phyloP scores from a whole-genome alignment of 2,329 filamentous ascomycete genomes.

The Diaporthe velutina region DNA sequence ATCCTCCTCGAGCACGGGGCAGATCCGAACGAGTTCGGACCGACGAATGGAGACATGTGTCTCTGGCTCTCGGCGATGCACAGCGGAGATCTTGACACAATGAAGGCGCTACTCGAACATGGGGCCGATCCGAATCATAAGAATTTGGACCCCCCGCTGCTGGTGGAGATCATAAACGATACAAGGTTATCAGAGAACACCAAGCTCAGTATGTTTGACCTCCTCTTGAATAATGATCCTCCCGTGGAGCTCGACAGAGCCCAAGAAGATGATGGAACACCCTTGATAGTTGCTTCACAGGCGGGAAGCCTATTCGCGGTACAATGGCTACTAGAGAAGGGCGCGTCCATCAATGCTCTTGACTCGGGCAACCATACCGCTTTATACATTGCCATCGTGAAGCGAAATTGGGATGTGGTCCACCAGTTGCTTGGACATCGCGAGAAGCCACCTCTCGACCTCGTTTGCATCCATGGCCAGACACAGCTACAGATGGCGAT shows the following conservation, averaged over 20 bases:
- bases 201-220: background rate
- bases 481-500: background rate
- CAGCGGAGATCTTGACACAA: background rate
- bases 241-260: background rate
- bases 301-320: background rate
- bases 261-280: background rate
- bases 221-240: background rate
- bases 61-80: background rate
- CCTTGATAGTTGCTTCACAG: background rate
- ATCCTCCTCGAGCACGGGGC: background rate
- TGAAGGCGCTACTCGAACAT: background rate
- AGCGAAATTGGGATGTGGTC: background rate
- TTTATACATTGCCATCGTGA: background rate
- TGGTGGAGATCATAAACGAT: background rate
- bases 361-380: background rate
- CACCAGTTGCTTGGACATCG: background rate
- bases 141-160: background rate
- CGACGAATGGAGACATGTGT: background rate
- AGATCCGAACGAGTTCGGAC: background rate
- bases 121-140: background rate
- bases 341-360: background rate
- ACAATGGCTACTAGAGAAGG: background rate
- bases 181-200: background rate
- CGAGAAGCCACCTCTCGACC: background rate
- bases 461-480: background rate